These are phyloP conservation scores for Pseudomonodictys pantanalensis DNA, from an alignment of 495 filamentous ascomycete genomes.

Conservation along the genomic window DNA sequence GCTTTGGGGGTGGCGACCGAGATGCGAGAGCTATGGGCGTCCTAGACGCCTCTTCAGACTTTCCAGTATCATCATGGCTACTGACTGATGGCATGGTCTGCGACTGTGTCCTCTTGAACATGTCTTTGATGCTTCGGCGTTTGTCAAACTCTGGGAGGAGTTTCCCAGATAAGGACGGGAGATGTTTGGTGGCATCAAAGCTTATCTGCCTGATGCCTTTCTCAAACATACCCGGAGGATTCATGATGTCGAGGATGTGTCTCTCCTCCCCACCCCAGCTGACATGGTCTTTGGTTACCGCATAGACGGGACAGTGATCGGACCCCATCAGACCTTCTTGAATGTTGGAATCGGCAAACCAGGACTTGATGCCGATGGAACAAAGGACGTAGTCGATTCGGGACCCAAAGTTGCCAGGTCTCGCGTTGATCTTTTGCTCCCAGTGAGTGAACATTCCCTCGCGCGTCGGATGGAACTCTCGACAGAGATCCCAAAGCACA, in stretches of 20 bases:
- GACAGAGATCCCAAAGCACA: constrained; percentile 80
- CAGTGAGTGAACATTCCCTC: constrained; percentile 95
- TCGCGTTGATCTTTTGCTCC: constrained; percentile 80
- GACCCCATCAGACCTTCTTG: constrained; percentile 95
- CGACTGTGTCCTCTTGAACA: constrained; percentile 69
- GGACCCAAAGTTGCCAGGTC: constrained; percentile 87
- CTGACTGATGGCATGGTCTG: not conserved
- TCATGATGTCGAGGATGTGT: constrained; percentile 72
- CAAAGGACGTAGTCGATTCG: constrained; percentile 93
- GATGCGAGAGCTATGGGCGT: no score
- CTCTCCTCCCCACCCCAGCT: constrained; percentile 48
- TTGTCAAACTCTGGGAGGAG: constrained; percentile 85
- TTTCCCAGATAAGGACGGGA: constrained; percentile 73
- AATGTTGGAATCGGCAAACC: constrained; percentile 86
- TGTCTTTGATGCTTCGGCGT: constrained; percentile 82
- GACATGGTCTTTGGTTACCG: constrained; percentile 65
- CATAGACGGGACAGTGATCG: constrained; percentile 94
- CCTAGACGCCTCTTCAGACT: not conserved
- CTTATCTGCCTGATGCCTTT: constrained; percentile 65
- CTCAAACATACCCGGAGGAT: constrained; percentile 70
- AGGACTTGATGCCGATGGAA: constrained; percentile 72
- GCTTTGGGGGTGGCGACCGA: not conserved
- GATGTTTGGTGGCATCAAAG: constrained; percentile 58
- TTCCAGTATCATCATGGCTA: not conserved
- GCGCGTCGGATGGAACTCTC: constrained; percentile 74